phyloP scores from a whole-genome alignment of 1,139 yeast species.

The Magnusiomyces magnusii region DNA sequence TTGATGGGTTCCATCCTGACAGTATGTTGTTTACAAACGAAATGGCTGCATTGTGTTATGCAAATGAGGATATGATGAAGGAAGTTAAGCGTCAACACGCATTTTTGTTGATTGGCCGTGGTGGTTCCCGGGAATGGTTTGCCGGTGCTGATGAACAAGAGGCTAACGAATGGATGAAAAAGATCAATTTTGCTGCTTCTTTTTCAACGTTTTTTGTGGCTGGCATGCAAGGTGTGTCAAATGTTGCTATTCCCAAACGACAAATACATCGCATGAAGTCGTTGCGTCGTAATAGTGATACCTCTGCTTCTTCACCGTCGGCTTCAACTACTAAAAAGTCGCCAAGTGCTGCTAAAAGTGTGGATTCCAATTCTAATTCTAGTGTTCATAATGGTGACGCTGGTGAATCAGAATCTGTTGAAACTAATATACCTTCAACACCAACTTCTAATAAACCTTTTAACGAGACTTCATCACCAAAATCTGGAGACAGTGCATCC shows the following conservation, averaged over 20 bases:
- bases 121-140: slow-evolving; percentile 34
- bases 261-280: neutral
- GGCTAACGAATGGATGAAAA: slow-evolving; percentile 47
- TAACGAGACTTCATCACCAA: neutral
- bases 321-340: neutral
- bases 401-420: neutral
- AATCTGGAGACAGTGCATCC: neutral
- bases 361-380: neutral
- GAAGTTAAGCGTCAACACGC: slow-evolving; percentile 18
- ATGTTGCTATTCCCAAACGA: neutral
- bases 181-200: slow-evolving; percentile 50
- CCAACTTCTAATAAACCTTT: neutral
- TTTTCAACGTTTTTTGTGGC: slow-evolving; percentile 38
- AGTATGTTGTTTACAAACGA: slow-evolving; percentile 32
- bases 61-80: slow-evolving; percentile 7
- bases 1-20: slow-evolving; percentile 37
- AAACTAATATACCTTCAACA: neutral
- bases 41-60: slow-evolving; percentile 30
- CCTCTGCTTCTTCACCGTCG: neutral
- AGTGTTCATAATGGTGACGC: neutral
- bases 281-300: neutral
- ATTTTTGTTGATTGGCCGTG: slow-evolving; percentile 30
- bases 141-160: slow-evolving; percentile 35
- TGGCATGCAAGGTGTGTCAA: slow-evolving; percentile 21
- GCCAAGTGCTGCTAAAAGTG: neutral